Evolutionary conservation across 2,329 filamentous ascomycete species (phyloP), one percentile per base, ranked within the genome.

Genomic region (Cytospora piceicola): DNA sequence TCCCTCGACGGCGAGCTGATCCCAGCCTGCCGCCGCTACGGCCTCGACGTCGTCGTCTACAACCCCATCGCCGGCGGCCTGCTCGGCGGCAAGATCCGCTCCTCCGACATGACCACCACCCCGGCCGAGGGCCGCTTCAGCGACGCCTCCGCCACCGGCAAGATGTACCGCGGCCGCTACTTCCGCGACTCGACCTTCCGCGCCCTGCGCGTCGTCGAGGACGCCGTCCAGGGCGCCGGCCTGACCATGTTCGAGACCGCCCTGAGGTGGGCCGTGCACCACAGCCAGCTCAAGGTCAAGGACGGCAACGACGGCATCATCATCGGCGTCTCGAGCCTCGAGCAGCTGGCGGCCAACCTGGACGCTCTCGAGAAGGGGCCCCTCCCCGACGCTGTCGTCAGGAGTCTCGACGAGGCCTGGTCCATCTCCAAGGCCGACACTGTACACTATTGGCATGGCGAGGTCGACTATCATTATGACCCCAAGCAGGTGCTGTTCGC

Each of bases 61-160:
- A 96, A 95, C 75, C 92, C 92, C 0, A 81, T 94, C 63, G 91
- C 91, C 1, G 92, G 92, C 24, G 92, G 92, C 1, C 79, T 96
- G 15, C 90, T 96, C 76, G 90, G 87, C 12, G 92, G 92, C 69
- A 94, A 93, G 78, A 88, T 92, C 80, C 91, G 90, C 78, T 85
- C 85, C 61, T 78, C 79, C 58, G 89, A 93, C 70, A 75, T 82
- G 34, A 36, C 34, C 32, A 8, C 32, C 51, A 76, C 82, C 27
- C 91, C 90, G 0, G 77, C 79, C 0, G 86, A 89, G 65, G 92
- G 92, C 15, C 86, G 92, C 42, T 96, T 90, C 79, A 90, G 87
- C 69, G 81, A 90, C 70, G 76, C 75, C 15, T 75, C 77, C 51
- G 65, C 62, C 49, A 76, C 75, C 49, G 90, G 89, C 7, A 67